Percentiles rank a stretch among this genome's conserved stretches.
These are phyloP conservation scores for Pisolithus tinctorius DNA, from an alignment of 768 basidiomycete genomes.

Conservation along the genomic window DNA sequence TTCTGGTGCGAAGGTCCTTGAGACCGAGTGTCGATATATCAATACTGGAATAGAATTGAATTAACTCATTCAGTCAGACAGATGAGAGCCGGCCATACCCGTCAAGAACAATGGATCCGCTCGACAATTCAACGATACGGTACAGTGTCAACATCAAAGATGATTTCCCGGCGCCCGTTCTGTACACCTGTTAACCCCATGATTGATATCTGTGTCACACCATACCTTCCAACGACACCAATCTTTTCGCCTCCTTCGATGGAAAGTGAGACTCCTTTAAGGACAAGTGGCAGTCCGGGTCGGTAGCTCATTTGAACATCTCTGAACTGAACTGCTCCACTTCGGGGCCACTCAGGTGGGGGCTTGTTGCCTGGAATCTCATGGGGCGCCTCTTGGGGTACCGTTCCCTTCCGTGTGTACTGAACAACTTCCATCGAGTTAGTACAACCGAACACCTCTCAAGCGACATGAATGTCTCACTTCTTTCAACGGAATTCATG, in stretches of 20 bases:
- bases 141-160: slow-evolving; percentile 62
- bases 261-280: slow-evolving; percentile 54
- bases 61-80: slow-evolving; percentile 7
- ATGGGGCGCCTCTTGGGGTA: slow-evolving; percentile 60
- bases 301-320: slow-evolving; percentile 61
- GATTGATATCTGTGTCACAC: not conserved
- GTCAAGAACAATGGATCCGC: slow-evolving; percentile 58
- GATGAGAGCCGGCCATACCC: slow-evolving; percentile 30
- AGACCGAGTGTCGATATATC: slow-evolving; percentile 68
- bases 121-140: slow-evolving; percentile 59
- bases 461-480: slow-evolving; percentile 18
- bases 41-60: slow-evolving; percentile 30
- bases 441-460: no score
- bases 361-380: slow-evolving; percentile 52
- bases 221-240: slow-evolving; percentile 60
- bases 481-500: slow-evolving; percentile 60
- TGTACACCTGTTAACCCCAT: not conserved
- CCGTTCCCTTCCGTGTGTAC: slow-evolving; percentile 42
- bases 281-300: slow-evolving; percentile 63
- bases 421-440: slow-evolving; percentile 35
- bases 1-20: slow-evolving; percentile 49
- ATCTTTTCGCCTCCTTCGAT: slow-evolving; percentile 68
- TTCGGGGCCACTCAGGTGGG: slow-evolving; percentile 52
- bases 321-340: slow-evolving; percentile 56
- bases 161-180: slow-evolving; percentile 53